These are phyloP conservation scores for Zea luxurians DNA, from an alignment of 176 grass and related monocot genomes.

Conservation along the genomic window DNA sequence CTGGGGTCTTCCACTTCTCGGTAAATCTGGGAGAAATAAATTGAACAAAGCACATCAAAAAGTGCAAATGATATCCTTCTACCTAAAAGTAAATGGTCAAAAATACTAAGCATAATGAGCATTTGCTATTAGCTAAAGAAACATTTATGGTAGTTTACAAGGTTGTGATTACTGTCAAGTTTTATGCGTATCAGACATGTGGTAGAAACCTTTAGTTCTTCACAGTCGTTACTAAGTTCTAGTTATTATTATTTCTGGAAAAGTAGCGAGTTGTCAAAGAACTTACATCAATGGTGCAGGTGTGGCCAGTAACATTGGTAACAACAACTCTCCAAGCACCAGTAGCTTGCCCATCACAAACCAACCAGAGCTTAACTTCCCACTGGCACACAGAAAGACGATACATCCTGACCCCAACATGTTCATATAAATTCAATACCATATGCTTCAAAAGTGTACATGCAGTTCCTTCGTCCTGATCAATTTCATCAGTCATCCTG, in stretches of 20 bases:
- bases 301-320: slow-evolving; percentile 94
- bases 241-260: slow-evolving; percentile 24
- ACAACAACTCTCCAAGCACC: slow-evolving; percentile 96
- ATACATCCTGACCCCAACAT: slow-evolving; percentile 93
- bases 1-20: slow-evolving; percentile 76
- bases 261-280: slow-evolving; percentile 28
- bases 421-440: slow-evolving; percentile 86
- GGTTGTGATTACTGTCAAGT: background rate
- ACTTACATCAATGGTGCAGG: slow-evolving; percentile 97
- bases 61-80: slow-evolving; percentile 12
- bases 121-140: slow-evolving; percentile 24
- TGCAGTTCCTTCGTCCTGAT: slow-evolving; percentile 63
- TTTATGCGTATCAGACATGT: slow-evolving; percentile 15
- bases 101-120: background rate
- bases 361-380: slow-evolving; percentile 94
- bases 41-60: slow-evolving; percentile 6
- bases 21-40: slow-evolving; percentile 69
- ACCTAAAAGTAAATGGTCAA: slow-evolving; percentile 5
- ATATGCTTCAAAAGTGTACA: slow-evolving; percentile 80
- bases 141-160: slow-evolving; percentile 5
- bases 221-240: slow-evolving; percentile 3
- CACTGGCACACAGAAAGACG: slow-evolving; percentile 93
- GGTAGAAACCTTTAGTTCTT: slow-evolving; percentile 5
- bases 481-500: slow-evolving; percentile 61
- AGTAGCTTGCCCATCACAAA: slow-evolving; percentile 67